Evolutionary conservation across 805 yeast species (phyloP), one percentile per base, ranked within the genome.

Genomic region (Ogataea corticis): DNA sequence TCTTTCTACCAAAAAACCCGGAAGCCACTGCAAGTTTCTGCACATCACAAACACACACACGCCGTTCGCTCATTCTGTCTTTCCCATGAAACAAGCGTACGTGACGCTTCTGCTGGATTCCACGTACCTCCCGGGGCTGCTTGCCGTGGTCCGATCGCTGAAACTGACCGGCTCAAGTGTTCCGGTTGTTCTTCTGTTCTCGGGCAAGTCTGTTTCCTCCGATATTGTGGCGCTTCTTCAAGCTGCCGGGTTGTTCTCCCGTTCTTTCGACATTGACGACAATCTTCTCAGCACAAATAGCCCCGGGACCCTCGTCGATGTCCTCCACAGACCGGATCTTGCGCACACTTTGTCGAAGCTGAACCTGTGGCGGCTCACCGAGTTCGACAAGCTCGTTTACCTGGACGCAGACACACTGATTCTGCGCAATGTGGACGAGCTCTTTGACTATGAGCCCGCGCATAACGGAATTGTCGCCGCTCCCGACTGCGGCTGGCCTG

Each of bases 401-500:
- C 58, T 85, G 45, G 94, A 85, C 62, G 70, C 81, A 2, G 94
- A 85, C 62, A 51, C 56, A 12, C 38, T 62, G 15, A 71, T 86
- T 3, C 60, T 82, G 33, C 55, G 66, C 31, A 61, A 65, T 10
- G 44, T 71, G 2, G 69, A 66, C 45, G 43, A 49, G 12, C 40
- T 68, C 15, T 62, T 68, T 43, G 46, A 45, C 4, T 12, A n/a
- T 57, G 61, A 18, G 51, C 60, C 44, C 51, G 57, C 12, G 33
- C 49, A 39, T 37, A 51, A 31, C 55, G 63, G 56, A 9, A 63
- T 77, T 3, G 51, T 69, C 31, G 91, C 94, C 0, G 70, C 83
- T 13, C 86, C 95, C 0, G 96, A 89, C 66, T 72, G 80, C n/a
- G 96, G 96, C 12, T 89, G 95, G 87, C 96, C 96, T 0, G 96